These are phyloP conservation scores for Wallacemonas rigidus DNA, from an alignment of 208 protist genomes.

Conservation along the genomic window DNA sequence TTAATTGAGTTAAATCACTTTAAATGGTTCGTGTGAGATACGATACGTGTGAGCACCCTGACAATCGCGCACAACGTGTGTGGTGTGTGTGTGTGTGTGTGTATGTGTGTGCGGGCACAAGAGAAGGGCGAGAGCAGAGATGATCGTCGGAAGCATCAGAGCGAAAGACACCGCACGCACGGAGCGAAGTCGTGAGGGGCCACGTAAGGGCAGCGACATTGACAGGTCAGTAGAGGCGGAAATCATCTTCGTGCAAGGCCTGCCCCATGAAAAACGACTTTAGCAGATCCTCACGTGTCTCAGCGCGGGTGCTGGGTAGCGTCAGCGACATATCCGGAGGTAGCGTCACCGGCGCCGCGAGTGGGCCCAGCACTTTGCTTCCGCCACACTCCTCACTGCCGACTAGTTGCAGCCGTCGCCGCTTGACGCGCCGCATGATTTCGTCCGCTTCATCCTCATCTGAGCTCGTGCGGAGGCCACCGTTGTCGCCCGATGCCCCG, in stretches of 20 bases:
- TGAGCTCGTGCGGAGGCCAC: slow-evolving; percentile 2
- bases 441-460: slow-evolving; percentile 21
- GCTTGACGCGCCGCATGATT: slow-evolving; percentile 32
- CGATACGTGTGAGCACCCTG: too few relatives aligned
- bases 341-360: slow-evolving; percentile 30
- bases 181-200: too few relatives aligned
- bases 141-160: not conserved
- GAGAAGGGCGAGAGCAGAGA: not conserved
- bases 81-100: too few relatives aligned
- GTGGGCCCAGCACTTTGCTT: slow-evolving; percentile 47
- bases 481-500: too few relatives aligned
- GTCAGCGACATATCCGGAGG: slow-evolving; percentile 19
- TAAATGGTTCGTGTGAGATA: not conserved
- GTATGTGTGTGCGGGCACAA: too few relatives aligned
- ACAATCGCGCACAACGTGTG: too few relatives aligned
- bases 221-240: slow-evolving; percentile 21
- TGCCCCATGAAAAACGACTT: slow-evolving; percentile 57
- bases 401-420: slow-evolving; percentile 20
- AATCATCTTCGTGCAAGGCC: slow-evolving; percentile 47
- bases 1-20: not conserved
- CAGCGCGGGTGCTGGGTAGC: slow-evolving; percentile 57
- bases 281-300: slow-evolving; percentile 58
- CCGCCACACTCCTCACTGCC: slow-evolving; percentile 44
- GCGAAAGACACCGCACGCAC: not conserved
- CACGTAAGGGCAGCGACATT: too few relatives aligned